Conservation (phyloP, 768 basidiomycete species). For the Boletus sp. region DNA sequence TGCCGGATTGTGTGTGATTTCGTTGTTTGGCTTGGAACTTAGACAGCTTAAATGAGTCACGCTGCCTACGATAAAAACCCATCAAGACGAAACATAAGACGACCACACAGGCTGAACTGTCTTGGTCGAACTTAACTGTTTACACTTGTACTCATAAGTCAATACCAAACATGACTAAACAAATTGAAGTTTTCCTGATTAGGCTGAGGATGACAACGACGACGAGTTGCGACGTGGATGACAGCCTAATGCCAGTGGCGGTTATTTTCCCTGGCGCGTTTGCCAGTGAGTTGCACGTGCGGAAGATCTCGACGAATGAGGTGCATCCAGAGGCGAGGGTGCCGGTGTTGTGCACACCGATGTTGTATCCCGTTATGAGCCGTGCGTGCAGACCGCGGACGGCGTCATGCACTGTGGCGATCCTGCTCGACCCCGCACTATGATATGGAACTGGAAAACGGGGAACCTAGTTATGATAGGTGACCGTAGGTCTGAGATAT, state of each 20-base stretch:
- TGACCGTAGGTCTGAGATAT: background rate
- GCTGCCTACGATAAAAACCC: too few relatives aligned
- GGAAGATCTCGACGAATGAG: conserved; percentile 41
- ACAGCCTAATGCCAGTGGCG: conserved; percentile 13
- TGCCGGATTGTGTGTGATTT: conserved; percentile 11
- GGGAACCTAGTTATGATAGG: conserved; percentile 44
- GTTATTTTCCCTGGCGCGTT: conserved; percentile 15
- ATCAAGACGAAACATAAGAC: too few relatives aligned
- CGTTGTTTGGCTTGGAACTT: too few relatives aligned
- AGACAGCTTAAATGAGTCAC: too few relatives aligned
- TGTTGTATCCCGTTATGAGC: conserved; percentile 21
- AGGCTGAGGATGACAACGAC: too few relatives aligned
- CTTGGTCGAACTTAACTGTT: too few relatives aligned
- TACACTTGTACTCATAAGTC: too few relatives aligned
- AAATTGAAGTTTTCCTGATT: too few relatives aligned
- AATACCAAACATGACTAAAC: too few relatives aligned
- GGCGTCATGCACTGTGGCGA: conserved; percentile 46
- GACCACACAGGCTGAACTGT: too few relatives aligned
- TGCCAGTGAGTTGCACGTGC: conserved; percentile 45
- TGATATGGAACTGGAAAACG: conserved; percentile 53
- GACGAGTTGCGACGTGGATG: background rate
- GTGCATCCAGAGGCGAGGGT: conserved; percentile 42
- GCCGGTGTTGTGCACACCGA: conserved; percentile 27
- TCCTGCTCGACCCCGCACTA: conserved; percentile 22
- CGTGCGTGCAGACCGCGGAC: conserved; percentile 50